These are phyloP conservation scores for Coemansia sp. DNA, from an alignment of 192 early-diverging fungal genomes.

Conservation along the genomic window DNA sequence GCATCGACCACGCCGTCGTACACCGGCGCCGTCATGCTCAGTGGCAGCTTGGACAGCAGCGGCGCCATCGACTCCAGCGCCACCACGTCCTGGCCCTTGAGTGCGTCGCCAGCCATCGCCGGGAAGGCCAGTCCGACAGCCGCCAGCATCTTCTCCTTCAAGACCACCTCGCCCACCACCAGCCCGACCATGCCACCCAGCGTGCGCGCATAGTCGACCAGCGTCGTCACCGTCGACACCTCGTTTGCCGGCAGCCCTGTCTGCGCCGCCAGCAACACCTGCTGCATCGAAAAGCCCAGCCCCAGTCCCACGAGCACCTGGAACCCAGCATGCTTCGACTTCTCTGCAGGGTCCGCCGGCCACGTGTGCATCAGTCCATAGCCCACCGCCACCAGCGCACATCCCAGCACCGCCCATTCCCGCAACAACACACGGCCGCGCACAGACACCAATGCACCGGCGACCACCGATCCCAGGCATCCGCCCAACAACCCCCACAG, in stretches of 20 bases:
- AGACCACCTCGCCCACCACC: slow-evolving; percentile 39
- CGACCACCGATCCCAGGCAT: slow-evolving; percentile 15
- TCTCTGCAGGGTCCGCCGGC: slow-evolving; percentile 14
- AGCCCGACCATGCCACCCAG: slow-evolving; percentile 52
- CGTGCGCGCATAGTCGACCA: slow-evolving; percentile 47
- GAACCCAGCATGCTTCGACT: slow-evolving; percentile 18
- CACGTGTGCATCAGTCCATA: slow-evolving; percentile 45
- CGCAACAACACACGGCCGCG: slow-evolving; percentile 34
- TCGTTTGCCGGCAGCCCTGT: slow-evolving; percentile 33
- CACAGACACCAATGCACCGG: slow-evolving; percentile 25
- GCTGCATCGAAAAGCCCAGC: slow-evolving; percentile 49
- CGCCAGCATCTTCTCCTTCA: slow-evolving; percentile 46
- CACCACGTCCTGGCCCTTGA: slow-evolving; percentile 38
- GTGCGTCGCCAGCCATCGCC: slow-evolving; percentile 2
- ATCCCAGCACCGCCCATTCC: slow-evolving; percentile 36
- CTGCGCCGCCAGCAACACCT: slow-evolving; percentile 42
- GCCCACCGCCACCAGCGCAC: slow-evolving; percentile 36
- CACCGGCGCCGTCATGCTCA: slow-evolving; percentile 4
- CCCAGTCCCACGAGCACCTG: slow-evolving; percentile 42
- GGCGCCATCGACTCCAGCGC: slow-evolving; percentile 30
- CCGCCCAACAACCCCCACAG: slow-evolving; percentile 39
- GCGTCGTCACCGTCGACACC: slow-evolving; percentile 46
- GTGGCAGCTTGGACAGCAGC: slow-evolving; percentile 23
- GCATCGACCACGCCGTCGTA: slow-evolving; percentile 38
- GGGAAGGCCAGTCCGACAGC: slow-evolving; percentile 19